Conservation (phyloP, 306 rosid genomes). For the Benincasa hispida region DNA sequence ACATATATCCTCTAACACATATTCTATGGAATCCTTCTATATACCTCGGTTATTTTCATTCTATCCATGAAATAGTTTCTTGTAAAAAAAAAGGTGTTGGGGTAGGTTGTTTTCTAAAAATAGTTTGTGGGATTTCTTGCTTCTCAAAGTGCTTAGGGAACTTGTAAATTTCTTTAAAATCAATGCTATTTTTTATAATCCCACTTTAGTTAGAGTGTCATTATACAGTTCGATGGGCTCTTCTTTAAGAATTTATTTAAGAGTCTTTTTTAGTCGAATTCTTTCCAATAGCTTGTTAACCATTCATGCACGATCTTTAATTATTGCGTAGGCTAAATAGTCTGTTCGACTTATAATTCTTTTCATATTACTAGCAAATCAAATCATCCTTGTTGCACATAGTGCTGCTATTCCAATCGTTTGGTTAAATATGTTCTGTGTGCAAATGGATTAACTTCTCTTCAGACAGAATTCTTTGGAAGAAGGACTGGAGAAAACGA, state of each 20-base stretch:
- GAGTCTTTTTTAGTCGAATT: neutral
- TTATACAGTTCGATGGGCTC: neutral
- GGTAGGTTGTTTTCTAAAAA: neutral
- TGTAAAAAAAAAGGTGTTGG: neutral
- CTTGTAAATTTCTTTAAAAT: neutral
- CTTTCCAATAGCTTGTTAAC: neutral
- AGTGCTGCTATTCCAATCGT: neutral
- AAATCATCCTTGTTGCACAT: neutral
- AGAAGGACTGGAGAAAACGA: slow-evolving; percentile 56
- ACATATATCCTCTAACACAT: too few species aligned
- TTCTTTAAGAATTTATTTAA: too few species aligned
- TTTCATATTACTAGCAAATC: neutral
- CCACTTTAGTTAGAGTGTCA: neutral
- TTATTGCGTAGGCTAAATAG: neutral
- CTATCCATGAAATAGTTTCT: too few species aligned
- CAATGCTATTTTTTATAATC: neutral
- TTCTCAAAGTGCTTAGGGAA: neutral
- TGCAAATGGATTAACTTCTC: slow-evolving; percentile 58
- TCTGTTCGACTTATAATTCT: neutral
- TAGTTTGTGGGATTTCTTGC: neutral
- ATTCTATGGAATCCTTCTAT: too few species aligned
- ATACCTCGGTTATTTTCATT: too few species aligned
- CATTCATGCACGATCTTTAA: neutral
- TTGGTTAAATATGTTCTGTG: slow-evolving; percentile 25
- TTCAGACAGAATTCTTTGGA: slow-evolving; percentile 99